A percentile compares a stretch with the other conserved stretches of the same genome.
Evolutionary conservation across 2,329 filamentous ascomycete species (phyloP).

Genomic region (Venturia asperata): DNA sequence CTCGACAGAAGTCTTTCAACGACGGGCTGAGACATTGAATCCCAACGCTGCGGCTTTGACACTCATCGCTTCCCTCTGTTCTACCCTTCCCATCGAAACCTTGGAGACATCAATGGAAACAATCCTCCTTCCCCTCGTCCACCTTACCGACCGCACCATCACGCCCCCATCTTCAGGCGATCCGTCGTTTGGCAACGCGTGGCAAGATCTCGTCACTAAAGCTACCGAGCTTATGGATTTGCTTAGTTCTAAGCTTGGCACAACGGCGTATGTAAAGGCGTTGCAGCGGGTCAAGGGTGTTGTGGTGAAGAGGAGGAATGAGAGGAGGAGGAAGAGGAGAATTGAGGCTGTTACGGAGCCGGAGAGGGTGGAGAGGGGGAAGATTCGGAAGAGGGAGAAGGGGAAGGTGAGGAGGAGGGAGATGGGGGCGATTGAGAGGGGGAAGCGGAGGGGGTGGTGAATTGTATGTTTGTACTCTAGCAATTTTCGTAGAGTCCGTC

Average conservation of each 20-base stretch:
- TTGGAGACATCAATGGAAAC: conserved; percentile 55
- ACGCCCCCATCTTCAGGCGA: conserved; percentile 48
- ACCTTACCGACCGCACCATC: conserved; percentile 74
- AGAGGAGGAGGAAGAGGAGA: conserved; percentile 74
- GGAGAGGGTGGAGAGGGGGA: conserved; percentile 82
- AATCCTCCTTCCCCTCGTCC: conserved; percentile 64
- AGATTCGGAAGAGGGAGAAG: conserved; percentile 55
- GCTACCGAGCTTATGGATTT: conserved; percentile 71
- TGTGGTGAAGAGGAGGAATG: conserved; percentile 64
- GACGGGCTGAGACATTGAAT: conserved; percentile 54
- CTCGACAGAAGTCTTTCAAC: conserved; percentile 45
- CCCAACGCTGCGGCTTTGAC: conserved; percentile 71
- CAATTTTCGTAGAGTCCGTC: too few species aligned
- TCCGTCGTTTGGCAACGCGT: conserved; percentile 58
- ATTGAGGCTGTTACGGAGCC: conserved; percentile 80
- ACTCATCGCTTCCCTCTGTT: conserved; percentile 63
- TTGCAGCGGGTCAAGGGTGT: conserved; percentile 66
- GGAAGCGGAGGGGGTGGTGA: conserved; percentile 37
- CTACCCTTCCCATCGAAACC: conserved; percentile 50
- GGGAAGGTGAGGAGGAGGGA: conserved; percentile 55
- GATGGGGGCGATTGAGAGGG: conserved; percentile 65
- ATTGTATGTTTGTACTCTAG: too few species aligned
- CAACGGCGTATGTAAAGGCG: conserved; percentile 66
- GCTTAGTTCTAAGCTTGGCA: conserved; percentile 81
- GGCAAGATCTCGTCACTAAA: conserved; percentile 63